These are phyloP conservation scores for Rhododendron ovatum DNA, from an alignment of 148 eudicot genomes.

Conservation along the genomic window DNA sequence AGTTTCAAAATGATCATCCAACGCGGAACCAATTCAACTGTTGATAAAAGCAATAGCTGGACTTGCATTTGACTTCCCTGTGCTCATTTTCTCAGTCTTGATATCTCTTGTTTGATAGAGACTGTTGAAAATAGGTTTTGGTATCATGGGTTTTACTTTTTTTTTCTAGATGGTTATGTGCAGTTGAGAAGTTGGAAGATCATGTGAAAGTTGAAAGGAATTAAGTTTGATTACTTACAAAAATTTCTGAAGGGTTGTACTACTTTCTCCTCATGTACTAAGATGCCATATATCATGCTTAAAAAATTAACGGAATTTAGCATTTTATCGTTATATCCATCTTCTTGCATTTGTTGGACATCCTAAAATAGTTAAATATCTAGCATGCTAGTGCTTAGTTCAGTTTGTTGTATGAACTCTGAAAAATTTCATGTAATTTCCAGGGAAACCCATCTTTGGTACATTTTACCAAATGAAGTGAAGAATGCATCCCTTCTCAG, in stretches of 20 bases:
- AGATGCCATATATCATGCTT: not conserved
- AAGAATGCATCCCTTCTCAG: conserved; percentile 44
- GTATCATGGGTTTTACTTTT: not conserved
- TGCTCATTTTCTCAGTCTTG: too few relatives aligned
- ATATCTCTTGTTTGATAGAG: not conserved
- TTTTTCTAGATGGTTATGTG: not conserved
- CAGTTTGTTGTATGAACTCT: not conserved
- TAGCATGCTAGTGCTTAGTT: not conserved
- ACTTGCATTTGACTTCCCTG: not conserved
- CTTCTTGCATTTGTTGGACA: not conserved
- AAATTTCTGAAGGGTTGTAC: not conserved
- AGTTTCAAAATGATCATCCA: not conserved
- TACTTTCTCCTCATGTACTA: not conserved
- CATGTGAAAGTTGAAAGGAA: not conserved
- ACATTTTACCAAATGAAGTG: conserved; percentile 65
- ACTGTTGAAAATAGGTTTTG: not conserved
- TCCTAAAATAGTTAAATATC: not conserved
- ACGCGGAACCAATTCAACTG: not conserved
- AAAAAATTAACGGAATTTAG: not conserved
- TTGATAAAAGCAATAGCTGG: not conserved
- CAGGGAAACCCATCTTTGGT: conserved; percentile 95
- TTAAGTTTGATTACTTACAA: not conserved
- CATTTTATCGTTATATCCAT: not conserved
- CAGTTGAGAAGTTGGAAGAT: not conserved
- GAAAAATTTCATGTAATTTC: not conserved